Evolutionary conservation across 139 green algal species (phyloP), one percentile per base, ranked within the genome.

Genomic region (Picochlorum sp.): DNA sequence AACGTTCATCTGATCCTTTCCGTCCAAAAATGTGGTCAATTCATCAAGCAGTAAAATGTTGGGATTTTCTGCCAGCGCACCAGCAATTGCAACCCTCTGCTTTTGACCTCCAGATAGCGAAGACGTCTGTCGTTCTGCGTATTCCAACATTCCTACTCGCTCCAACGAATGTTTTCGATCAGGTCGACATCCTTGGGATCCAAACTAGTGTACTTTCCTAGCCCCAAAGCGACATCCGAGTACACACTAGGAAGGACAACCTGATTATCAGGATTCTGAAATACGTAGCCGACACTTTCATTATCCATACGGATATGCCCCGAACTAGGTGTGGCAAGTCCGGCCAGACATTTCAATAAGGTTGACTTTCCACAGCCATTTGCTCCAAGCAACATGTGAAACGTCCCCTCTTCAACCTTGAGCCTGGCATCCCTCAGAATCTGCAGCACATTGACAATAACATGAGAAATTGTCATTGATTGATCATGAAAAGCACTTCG

Each of bases 201-300:
- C 21, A 97, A 61, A 4, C 67, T 34, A 20, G 47, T 26, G 60
- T 89, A 87, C 65, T 85, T 83, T 28, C 88, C 86, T 0, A 98
- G 78, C 2, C 91, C 90, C 73, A 99, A 97, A 1, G 94, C 94
- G 13, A 99, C 94, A 60, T 99, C 93, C 28, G 90, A 83, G 4
- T 79, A 85, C 4, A 96, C 92, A 6, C 89, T 95, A 7, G 91
- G 91, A 81, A 97, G 85, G 15, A 97, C 83, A 38, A 92, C 75
- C 62, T 97, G 89, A 70, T 98, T 90, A 68, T 98, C 94, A 3
- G 94, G 94, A 72, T 98, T 98, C 59, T 99, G 94, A 65, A 98
- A 96, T 26, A 99, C 93, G 71, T 97, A 95, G 20, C 79, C 86
- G 3, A 72, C 77, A 2, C 88, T 85, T 26, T 15, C 55, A n/a